Conservation (phyloP, 306 rosid genomes). For the Quercus rubra region DNA sequence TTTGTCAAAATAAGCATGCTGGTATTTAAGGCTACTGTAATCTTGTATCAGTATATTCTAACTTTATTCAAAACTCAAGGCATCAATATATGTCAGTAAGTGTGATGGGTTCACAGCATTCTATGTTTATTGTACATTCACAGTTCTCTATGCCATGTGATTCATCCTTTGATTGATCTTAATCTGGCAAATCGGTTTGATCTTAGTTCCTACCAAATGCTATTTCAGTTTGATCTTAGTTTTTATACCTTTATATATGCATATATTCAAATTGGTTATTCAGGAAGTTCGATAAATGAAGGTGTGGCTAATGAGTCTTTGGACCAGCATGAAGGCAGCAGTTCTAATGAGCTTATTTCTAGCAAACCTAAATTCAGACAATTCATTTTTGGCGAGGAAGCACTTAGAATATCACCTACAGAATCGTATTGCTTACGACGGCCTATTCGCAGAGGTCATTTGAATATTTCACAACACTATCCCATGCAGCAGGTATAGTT, state of each 20-base stretch:
- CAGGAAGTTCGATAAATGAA: conserved; percentile 47
- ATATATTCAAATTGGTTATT: conserved; percentile 17
- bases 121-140: neutral
- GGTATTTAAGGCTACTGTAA: neutral
- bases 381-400: conserved; percentile 86
- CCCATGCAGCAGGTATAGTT: conserved; percentile 88
- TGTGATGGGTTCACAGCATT: neutral
- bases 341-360: conserved; percentile 41
- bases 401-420: conserved; percentile 63
- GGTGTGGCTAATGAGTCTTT: conserved; percentile 34
- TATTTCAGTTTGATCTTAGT: conserved; percentile 28
- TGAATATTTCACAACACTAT: conserved; percentile 84
- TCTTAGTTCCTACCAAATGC: conserved; percentile 4
- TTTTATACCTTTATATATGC: conserved; percentile 8
- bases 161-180: conserved; percentile 9
- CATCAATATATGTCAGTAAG: neutral
- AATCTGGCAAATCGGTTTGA: conserved; percentile 1
- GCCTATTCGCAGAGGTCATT: conserved; percentile 92
- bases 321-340: conserved; percentile 46
- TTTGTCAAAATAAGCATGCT: neutral
- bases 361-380: conserved; percentile 42
- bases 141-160: neutral
- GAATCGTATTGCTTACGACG: conserved; percentile 81
- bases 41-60: neutral
- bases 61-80: neutral